These are phyloP conservation scores for Saccharomycopsis sp. DNA, from an alignment of 805 yeast species.

Conservation along the genomic window DNA sequence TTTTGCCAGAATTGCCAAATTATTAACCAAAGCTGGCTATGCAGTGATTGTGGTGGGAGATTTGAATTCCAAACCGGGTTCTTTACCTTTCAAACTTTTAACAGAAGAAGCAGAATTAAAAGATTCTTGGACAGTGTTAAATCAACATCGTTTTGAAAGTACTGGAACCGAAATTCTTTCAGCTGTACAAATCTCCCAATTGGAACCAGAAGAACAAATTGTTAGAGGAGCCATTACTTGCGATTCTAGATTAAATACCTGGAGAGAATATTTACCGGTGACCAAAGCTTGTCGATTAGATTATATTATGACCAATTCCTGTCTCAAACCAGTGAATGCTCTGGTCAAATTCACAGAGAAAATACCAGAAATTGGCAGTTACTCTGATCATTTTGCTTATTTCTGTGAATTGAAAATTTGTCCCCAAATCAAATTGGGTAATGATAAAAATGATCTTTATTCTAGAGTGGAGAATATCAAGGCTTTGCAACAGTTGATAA, in stretches of 20 bases:
- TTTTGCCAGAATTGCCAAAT: slow-evolving; percentile 53
- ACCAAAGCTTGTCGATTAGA: slow-evolving; percentile 83
- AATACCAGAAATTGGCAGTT: slow-evolving; percentile 60
- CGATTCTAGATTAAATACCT: slow-evolving; percentile 78
- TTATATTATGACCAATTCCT: slow-evolving; percentile 69
- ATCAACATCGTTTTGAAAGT: slow-evolving; percentile 18
- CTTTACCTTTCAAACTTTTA: slow-evolving; percentile 68
- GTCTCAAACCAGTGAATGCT: slow-evolving; percentile 41
- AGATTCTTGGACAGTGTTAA: slow-evolving; percentile 73
- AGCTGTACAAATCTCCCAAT: slow-evolving; percentile 29
- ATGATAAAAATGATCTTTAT: slow-evolving; percentile 3
- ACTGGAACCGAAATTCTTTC: slow-evolving; percentile 8
- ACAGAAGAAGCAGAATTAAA: slow-evolving; percentile 54
- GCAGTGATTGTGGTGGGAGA: slow-evolving; percentile 90
- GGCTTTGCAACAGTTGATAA: slow-evolving; percentile 38
- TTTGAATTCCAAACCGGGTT: slow-evolving; percentile 79
- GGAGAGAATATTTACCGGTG: slow-evolving; percentile 47
- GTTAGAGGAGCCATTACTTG: slow-evolving; percentile 76
- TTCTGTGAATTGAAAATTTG: slow-evolving; percentile 31
- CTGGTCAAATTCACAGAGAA: slow-evolving; percentile 64
- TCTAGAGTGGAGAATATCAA: slow-evolving; percentile 23
- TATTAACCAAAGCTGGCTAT: slow-evolving; percentile 63
- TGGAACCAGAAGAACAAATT: slow-evolving; percentile 56
- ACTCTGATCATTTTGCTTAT: slow-evolving; percentile 91
- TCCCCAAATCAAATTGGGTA: slow-evolving; percentile 6